Evolutionary conservation across 495 filamentous ascomycete genomes (phyloP), one percentile per base, ranked within the genome.

Genomic region (Penicillium robsamsonii): DNA sequence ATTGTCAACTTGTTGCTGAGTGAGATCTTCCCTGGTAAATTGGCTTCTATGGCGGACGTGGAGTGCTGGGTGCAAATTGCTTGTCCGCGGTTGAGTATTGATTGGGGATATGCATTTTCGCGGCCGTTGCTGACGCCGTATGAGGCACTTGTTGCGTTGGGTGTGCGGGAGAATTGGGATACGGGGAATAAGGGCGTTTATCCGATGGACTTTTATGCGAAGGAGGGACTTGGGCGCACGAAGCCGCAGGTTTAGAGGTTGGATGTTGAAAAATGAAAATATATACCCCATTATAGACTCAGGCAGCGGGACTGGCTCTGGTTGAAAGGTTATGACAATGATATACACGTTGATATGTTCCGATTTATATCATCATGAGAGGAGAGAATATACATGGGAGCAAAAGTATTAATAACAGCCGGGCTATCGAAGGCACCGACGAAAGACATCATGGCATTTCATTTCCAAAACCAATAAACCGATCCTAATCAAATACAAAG

Each of bases 41-140:
- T 98, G 51, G 92, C 87, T 0, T 81, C 93, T 76, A 96, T 98
- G 90, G 62, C 67, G 25, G 92, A 97, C 67, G 88, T 98, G 6
- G 94, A 96, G 61, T 93, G 90, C 56, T 98, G 94, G 94, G 92
- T 97, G 33, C 94, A 98, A 72, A 90, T 98, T 41, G 94, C 94
- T 9, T 98, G 94, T 77, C 94, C 94, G 8, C 73, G 94, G 27
- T 64, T 98, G 64, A 96, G 91, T 69, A 98, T 98, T 56, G 94
- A 98, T 75, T 98, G 94, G 94, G 94, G 94, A 0, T 98, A 97
- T 76, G 94, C 95, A 13, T 98, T 98, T 70, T 79, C 88, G 5
- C 77, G 89, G 31, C 94, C 94, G 31, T 66, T 98, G 58, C 67
- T 98, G 65, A 97, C 92, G 45, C 93, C 94, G 12, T 97, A 97